Base-by-base conservation (phyloP, 1,284 basidiomycete genomes). In the Apiotrichum montevideense region DNA sequence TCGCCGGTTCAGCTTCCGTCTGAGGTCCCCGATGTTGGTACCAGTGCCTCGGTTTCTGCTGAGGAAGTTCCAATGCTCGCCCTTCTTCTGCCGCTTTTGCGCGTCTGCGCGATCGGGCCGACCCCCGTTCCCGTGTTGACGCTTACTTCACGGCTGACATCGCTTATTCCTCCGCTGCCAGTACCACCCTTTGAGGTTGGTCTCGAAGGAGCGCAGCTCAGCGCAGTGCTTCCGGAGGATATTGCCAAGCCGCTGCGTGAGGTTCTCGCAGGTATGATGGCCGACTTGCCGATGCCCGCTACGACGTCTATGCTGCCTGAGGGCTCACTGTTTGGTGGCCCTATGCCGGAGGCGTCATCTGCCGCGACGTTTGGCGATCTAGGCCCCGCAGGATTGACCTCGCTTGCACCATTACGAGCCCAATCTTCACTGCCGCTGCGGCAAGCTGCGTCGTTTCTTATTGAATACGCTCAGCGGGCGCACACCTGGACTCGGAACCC, bases 131-230 rank as follows among this genome's bases (percentile, higher is more conserved):
- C 58, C 2, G 50, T 65, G 2, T n/a, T 63, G 13, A 43, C 61
- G 1, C 61, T 75, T 32, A 50, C 63, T 11, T 54, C 56, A 8
- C 63, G 65, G 7, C 33, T 72, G 1, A 54, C 73, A 0, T 51
- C 60, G 1, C 41, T 68, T 3, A 59, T 75, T 29, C 57, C 66
- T 11, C 64, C 69, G 0, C 67, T 71, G 32, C 73, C 73, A 3
- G 66, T 69, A 5, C 71, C 73, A 1, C 66, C 71, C 0, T 66
- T 75, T 43, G 71, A 72, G 46, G 65, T 70, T 4, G 72, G 71
- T 2, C 61, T 75, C 3, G 71, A 73, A 55, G 71, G 67, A 2
- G 68, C 71, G 7, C 61, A 64, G 41, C 55, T 75, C 3, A 50
- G 68, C 21, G 60, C 63, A 9, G 32, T 49, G 4, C 57, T 73